These are phyloP conservation scores for Piper longum DNA, from an alignment of 164 flowering plant genomes.

Conservation along the genomic window DNA sequence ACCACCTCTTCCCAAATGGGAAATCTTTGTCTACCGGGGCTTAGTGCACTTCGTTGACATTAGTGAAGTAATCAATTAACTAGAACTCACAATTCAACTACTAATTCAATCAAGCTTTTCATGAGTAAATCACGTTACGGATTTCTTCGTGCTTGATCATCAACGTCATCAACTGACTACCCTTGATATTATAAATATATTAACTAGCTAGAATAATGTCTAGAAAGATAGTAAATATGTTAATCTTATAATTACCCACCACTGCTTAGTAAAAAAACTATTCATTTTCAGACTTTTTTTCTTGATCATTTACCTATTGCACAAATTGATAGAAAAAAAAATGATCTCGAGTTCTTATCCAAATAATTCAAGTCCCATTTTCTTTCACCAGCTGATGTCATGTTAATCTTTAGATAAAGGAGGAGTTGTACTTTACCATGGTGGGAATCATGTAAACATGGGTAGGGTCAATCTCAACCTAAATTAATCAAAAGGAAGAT, in stretches of 20 bases:
- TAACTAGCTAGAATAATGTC: no score
- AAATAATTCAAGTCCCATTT: no score
- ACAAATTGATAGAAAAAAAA: no score
- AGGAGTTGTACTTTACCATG: background rate
- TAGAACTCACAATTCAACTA: background rate
- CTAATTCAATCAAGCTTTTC: background rate
- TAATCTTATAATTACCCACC: no score
- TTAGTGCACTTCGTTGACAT: background rate
- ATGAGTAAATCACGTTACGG: background rate
- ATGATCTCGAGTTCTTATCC: background rate
- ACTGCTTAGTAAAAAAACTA: no score
- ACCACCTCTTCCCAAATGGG: background rate
- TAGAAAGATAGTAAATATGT: no score
- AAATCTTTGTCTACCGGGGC: background rate
- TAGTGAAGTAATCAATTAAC: background rate
- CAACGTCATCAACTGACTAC: no score
- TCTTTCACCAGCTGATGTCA: background rate
- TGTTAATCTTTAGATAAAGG: background rate
- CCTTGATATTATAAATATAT: no score
- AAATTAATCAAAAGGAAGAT: background rate
- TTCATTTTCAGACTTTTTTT: no score
- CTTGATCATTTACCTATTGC: no score
- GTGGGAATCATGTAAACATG: background rate
- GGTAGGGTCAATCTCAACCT: background rate
- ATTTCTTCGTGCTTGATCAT: background rate